Evolutionary conservation across 2,329 filamentous ascomycete genomes (phyloP).

Genomic region (Penicillium sp.): DNA sequence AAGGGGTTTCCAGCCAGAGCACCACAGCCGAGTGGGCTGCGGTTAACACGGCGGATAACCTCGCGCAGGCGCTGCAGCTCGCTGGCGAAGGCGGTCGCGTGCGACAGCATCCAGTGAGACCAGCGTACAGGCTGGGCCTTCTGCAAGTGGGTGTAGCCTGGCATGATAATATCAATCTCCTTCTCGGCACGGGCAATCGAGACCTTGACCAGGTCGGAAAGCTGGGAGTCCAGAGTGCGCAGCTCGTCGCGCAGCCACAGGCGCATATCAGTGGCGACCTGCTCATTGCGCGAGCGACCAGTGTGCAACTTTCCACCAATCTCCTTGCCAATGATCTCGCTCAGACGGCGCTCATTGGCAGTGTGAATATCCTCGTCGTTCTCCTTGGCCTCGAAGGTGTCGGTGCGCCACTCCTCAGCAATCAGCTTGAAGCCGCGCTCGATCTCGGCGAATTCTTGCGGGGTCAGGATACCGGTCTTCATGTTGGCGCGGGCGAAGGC

Average conservation of each 20-base stretch:
- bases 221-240: slow-evolving; percentile 69
- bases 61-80: slow-evolving; percentile 80
- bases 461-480: slow-evolving; percentile 74
- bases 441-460: slow-evolving; percentile 75
- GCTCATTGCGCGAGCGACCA: slow-evolving; percentile 85
- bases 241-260: slow-evolving; percentile 84
- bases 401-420: slow-evolving; percentile 51
- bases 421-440: slow-evolving; percentile 71
- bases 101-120: slow-evolving; percentile 80
- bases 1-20: slow-evolving; percentile 84
- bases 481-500: slow-evolving; percentile 82
- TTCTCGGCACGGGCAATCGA: slow-evolving; percentile 71
- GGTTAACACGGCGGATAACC: slow-evolving; percentile 75
- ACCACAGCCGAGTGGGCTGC: slow-evolving; percentile 72
- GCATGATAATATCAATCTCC: slow-evolving; percentile 81
- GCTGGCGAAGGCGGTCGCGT: slow-evolving; percentile 71
- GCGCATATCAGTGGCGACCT: slow-evolving; percentile 88
- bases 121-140: slow-evolving; percentile 81
- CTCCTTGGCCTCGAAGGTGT: slow-evolving; percentile 45
- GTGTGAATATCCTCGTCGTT: slow-evolving; percentile 69
- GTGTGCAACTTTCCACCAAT: slow-evolving; percentile 90
- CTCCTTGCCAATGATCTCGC: slow-evolving; percentile 85
- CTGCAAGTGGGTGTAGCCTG: slow-evolving; percentile 87
- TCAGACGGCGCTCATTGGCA: slow-evolving; percentile 73
- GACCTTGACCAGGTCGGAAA: slow-evolving; percentile 73